phyloP scores from a whole-genome alignment of 2,329 filamentous ascomycete genomes.

The Penicillium sp. region DNA sequence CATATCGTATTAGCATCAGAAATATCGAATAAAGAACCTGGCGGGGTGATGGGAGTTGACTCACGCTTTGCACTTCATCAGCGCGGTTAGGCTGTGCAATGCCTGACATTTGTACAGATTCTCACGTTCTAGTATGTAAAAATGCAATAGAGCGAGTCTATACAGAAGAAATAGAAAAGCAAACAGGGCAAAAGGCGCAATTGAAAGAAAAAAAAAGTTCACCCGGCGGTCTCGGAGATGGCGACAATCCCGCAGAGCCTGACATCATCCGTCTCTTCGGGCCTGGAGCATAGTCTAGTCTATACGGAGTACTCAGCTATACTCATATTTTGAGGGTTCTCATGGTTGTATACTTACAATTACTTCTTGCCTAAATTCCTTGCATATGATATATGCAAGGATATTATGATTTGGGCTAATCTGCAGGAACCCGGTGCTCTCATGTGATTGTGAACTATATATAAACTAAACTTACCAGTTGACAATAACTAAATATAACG shows the following conservation, averaged over 20 bases:
- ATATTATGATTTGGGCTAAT: not conserved
- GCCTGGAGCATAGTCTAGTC: not conserved
- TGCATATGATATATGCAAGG: not conserved
- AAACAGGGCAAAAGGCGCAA: not conserved
- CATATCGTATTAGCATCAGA: not conserved
- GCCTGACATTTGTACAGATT: conserved; percentile 24
- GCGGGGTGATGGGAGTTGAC: conserved; percentile 20
- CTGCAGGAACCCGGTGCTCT: conserved; percentile 6
- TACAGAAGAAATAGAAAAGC: not conserved
- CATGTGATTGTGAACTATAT: not conserved
- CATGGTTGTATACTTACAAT: no score
- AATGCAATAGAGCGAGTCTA: not conserved
- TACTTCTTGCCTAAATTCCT: not conserved
- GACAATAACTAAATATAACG: no score
- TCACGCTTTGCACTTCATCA: conserved; percentile 45
- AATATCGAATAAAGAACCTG: not conserved
- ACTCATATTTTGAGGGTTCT: not conserved
- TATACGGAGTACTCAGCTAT: not conserved
- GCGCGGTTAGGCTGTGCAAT: conserved; percentile 32
- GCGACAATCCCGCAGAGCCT: conserved; percentile 22
- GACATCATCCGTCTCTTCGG: conserved; percentile 22
- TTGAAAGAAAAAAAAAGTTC: conserved; percentile 16
- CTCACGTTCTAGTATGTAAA: not conserved
- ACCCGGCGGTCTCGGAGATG: conserved; percentile 21
- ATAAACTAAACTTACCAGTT: no score